phyloP scores from a whole-genome alignment of 805 yeast species.

The Candida suzukii region DNA sequence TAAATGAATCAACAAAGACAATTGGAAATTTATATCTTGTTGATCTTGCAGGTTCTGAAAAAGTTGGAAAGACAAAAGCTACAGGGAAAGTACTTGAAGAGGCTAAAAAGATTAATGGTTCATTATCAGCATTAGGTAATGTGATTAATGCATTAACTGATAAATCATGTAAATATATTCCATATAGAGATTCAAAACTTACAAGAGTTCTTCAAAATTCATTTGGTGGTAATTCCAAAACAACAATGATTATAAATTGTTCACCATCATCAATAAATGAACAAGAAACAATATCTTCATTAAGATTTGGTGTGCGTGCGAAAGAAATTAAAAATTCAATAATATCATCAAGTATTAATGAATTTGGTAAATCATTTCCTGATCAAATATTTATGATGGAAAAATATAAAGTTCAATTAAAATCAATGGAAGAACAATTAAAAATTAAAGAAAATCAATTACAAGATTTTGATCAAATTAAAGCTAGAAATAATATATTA shows the following conservation, averaged over 20 bases:
- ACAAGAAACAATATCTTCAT: conserved; percentile 60
- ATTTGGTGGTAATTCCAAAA: conserved; percentile 76
- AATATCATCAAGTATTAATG: conserved; percentile 5
- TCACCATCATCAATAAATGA: conserved; percentile 54
- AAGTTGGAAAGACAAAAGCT: conserved; percentile 71
- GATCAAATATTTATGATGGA: conserved; percentile 16
- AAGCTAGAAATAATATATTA: background rate
- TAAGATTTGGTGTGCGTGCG: conserved; percentile 71
- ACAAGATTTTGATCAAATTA: background rate
- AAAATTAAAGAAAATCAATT: background rate
- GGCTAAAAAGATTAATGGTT: conserved; percentile 75
- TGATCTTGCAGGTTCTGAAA: conserved; percentile 86
- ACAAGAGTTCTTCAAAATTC: conserved; percentile 76
- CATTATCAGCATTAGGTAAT: conserved; percentile 71
- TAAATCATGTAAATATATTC: conserved; percentile 54
- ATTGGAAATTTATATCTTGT: conserved; percentile 64
- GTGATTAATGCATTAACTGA: conserved; percentile 78
- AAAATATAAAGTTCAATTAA: conserved; percentile 11
- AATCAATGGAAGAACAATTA: background rate
- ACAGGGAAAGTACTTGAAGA: conserved; percentile 71
- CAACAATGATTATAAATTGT: conserved; percentile 66
- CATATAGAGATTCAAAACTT: conserved; percentile 72
- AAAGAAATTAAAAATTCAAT: conserved; percentile 49
- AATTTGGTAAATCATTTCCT: conserved; percentile 14
- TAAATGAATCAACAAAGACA: conserved; percentile 48